phyloP scores from a whole-genome alignment of 2,329 filamentous ascomycete species.

The Bimuria novae-zelandiae region DNA sequence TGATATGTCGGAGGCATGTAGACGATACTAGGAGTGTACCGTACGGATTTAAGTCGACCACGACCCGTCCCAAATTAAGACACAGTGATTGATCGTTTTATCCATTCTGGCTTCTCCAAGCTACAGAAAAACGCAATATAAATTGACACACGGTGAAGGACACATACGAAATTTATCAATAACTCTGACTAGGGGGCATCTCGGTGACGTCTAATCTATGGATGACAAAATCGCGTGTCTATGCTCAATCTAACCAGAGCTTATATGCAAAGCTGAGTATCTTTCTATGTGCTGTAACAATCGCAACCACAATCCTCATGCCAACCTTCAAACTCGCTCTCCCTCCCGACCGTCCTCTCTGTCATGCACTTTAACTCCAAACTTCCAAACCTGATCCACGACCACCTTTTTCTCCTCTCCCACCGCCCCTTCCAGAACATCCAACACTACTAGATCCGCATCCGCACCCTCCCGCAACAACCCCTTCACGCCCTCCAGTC shows the following conservation, averaged over 20 bases:
- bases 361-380: slow-evolving; percentile 56
- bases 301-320: neutral
- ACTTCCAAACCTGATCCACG: slow-evolving; percentile 82
- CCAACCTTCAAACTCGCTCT: too few species aligned
- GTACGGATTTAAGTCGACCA: too few species aligned
- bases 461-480: slow-evolving; percentile 52
- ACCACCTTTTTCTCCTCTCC: slow-evolving; percentile 58
- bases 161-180: too few species aligned
- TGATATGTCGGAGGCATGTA: neutral
- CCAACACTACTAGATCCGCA: slow-evolving; percentile 67
- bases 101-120: too few species aligned
- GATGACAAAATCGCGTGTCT: neutral
- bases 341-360: slow-evolving; percentile 6
- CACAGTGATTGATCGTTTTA: too few species aligned
- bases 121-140: too few species aligned
- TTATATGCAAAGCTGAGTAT: neutral
- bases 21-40: neutral
- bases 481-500: slow-evolving; percentile 69
- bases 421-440: slow-evolving; percentile 54
- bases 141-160: too few species aligned
- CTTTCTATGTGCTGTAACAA: neutral
- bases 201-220: neutral
- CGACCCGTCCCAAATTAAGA: too few species aligned
- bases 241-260: neutral
- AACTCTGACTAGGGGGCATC: neutral